These are phyloP conservation scores for Linanthus parryae DNA, from an alignment of 148 eudicot species.

Conservation along the genomic window DNA sequence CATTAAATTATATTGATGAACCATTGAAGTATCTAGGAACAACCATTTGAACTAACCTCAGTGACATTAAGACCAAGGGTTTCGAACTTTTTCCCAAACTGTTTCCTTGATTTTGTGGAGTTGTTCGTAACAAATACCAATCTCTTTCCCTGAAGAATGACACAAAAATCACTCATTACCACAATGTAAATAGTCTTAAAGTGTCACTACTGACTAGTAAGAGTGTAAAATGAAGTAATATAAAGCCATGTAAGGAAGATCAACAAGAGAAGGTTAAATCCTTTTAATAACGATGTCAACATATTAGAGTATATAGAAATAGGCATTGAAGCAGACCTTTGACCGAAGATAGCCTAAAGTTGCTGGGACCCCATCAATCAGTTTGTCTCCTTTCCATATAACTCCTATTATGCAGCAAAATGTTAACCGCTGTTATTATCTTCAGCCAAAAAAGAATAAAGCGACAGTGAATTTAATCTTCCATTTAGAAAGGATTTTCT, in stretches of 20 bases:
- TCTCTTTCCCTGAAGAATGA: constrained; percentile 62
- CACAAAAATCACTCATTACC: neutral
- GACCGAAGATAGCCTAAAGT: constrained; percentile 79
- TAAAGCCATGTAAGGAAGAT: neutral
- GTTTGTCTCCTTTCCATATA: constrained; percentile 89
- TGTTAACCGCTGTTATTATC: no score
- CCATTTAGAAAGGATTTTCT: no score
- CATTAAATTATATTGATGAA: constrained; percentile 11
- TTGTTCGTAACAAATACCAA: constrained; percentile 92
- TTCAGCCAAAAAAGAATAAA: no score
- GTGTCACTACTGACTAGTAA: no score
- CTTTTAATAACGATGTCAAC: neutral
- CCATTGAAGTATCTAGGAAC: no score
- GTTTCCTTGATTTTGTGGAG: constrained; percentile 92
- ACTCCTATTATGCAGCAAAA: constrained; percentile 49
- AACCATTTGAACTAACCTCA: constrained; percentile 49
- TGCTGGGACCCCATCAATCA: constrained; percentile 84
- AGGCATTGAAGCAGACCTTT: constrained; percentile 39
- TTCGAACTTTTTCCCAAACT: constrained; percentile 87
- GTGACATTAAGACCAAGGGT: constrained; percentile 74
- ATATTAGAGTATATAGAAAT: neutral
- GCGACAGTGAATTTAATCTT: no score
- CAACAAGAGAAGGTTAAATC: neutral
- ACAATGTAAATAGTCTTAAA: no score
- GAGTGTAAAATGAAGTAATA: no score